Base-by-base conservation (phyloP, 2,329 filamentous ascomycete species). In the Colletotrichum aenigma region DNA sequence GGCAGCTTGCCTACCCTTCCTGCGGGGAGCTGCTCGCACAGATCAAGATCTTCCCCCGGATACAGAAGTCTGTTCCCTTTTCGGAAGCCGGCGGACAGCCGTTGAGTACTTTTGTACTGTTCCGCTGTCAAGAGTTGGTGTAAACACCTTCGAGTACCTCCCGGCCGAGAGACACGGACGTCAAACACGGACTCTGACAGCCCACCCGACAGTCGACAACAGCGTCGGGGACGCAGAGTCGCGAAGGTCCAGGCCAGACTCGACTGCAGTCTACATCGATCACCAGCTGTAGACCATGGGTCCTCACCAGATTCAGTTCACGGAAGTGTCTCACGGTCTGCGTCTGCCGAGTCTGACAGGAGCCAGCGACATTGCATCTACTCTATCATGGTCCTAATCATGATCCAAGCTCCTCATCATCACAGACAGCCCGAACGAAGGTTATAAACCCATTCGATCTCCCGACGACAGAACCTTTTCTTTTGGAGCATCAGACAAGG, bases 381-480 rank as follows among this genome's bases (percentile, higher is more conserved):
- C 21, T 62, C 34, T 9, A 60, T 64, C 18, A 34, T 58, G 28
- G 64, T 52, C 7, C n/a, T 36, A 7, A n/a, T n/a, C 18, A 28
- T 24, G 32, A 52, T 36, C 58, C 26, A 32, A 52, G 34, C 28
- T 62, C 55, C 60, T 16, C 16, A 18, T 9, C 16, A 26, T n/a
- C 74, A 68, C 65, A 34, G 58, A 66, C 70, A 38, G 32, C 10
- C 68, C 28, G 32, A 65, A 21, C 26, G 21, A 75, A 76, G 70
- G 32, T 76, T 76, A 76, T 76, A 74, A 76, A 74, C 36, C 74
- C 48, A 65, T 69, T 69, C 36, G 32, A 65, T 76, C 64, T 76
- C 74, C 73, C 56, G 24, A 36, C 36, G 58, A 69, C 1, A 24
- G 16, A 36, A 48, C 12, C 26, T 38, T 18, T 7, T 48, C 48